Evolutionary conservation across 2,329 filamentous ascomycete species (phyloP), one percentile per base, ranked within the genome.

Genomic region (Lasiodiplodia sp.): DNA sequence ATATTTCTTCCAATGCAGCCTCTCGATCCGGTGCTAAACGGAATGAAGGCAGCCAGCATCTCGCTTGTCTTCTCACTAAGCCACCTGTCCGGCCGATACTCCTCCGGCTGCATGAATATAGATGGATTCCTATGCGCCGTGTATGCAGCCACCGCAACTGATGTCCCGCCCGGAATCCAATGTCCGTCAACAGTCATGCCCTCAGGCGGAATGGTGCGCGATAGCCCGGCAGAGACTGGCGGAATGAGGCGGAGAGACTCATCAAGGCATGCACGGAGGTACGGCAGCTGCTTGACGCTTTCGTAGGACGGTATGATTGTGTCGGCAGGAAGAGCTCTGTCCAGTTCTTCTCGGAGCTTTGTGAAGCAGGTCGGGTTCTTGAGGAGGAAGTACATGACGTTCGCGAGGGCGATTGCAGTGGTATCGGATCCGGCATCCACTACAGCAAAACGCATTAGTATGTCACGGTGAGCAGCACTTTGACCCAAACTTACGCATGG

Each of bases 61-160:
- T 53, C 69, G 21, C 62, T 69, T n/a, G 21, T 69, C 12, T 70
- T 68, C 3, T 68, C 68, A 18, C 64, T 66, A 10, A 87, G 73
- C 84, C 85, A 87, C 3, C 86, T 77, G 55, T 85, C 84, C 0
- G 85, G 84, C 1, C 76, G 76, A 70, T 83, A 87, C 0, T 71
- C 69, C n/a, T 85, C 79, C 0, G 81, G 79, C 68, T 87, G 83
- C 0, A 76, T 70, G 0, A 85, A 85, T 71, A 83, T 87, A 2
- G 83, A 71, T 72, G 89, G 87, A 51, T 87, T 83, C 0, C 88
- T 79, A 0, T 58, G 69, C 58, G 74, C 74, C 72, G 86, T 82
- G 6, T 75, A 74, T 31, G 79, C 79, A 1, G 78, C 73, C 18
- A 79, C 76, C 53, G 74, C 75, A 2, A 79, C 75, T 52, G 79